Evolutionary conservation across 2,329 filamentous ascomycete genomes (phyloP).

Genomic region (Alternaria gansuensis): DNA sequence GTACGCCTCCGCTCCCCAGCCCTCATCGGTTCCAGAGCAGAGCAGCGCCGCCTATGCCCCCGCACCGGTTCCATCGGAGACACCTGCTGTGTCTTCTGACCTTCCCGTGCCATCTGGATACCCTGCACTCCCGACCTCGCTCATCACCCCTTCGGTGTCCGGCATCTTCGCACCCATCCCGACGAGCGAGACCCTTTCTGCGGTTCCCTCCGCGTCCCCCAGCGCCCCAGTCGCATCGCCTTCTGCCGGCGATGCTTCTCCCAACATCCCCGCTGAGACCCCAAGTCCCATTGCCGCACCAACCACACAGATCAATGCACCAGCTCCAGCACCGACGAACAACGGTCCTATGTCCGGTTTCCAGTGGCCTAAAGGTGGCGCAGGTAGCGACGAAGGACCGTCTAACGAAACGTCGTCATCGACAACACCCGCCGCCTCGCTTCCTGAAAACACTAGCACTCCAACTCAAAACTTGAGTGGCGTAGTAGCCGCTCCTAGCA

Average conservation of each 20-base stretch:
- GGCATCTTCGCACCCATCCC: slow-evolving; percentile 20
- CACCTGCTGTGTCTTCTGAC: slow-evolving; percentile 16
- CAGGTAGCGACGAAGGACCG: slow-evolving; percentile 6
- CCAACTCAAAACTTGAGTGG: slow-evolving; percentile 14
- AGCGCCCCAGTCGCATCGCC: slow-evolving; percentile 14
- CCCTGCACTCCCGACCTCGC: slow-evolving; percentile 13
- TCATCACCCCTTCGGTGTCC: slow-evolving; percentile 16
- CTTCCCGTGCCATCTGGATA: slow-evolving; percentile 3
- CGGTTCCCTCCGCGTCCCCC: not conserved
- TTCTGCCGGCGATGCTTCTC: slow-evolving; percentile 6
- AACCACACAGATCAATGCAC: slow-evolving; percentile 20
- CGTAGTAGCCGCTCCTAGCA: slow-evolving; percentile 13
- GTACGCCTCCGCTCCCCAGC: slow-evolving; percentile 19
- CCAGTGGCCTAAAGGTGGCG: slow-evolving; percentile 30
- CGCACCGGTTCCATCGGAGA: slow-evolving; percentile 20
- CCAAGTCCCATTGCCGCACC: slow-evolving; percentile 15
- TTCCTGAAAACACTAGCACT: slow-evolving; percentile 10
- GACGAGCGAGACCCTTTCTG: slow-evolving; percentile 13
- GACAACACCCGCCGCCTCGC: slow-evolving; percentile 13
- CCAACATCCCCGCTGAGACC: slow-evolving; percentile 5
- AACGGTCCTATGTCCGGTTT: slow-evolving; percentile 33
- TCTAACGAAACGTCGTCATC: slow-evolving; percentile 11
- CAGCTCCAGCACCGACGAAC: slow-evolving; percentile 16
- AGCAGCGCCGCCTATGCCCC: slow-evolving; percentile 26
- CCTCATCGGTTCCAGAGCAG: slow-evolving; percentile 22